These are phyloP conservation scores for Diversispora eburnea DNA, from an alignment of 192 early-diverging fungal species.

Conservation along the genomic window DNA sequence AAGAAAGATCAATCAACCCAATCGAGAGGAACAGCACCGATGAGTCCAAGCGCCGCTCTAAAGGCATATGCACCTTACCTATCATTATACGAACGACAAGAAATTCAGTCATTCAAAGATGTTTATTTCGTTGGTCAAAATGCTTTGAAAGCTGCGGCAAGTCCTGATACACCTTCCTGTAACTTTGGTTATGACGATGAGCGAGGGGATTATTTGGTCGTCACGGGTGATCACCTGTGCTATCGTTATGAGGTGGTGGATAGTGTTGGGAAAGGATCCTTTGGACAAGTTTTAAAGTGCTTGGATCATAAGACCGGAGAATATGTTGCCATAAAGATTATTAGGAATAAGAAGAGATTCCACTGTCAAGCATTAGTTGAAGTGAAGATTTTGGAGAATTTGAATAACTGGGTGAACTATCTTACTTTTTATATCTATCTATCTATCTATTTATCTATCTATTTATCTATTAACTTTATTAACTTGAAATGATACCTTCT, in stretches of 20 bases:
- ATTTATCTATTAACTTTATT: background rate
- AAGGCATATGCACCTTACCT: conserved; percentile 69
- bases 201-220: conserved; percentile 87
- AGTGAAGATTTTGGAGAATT: conserved; percentile 85
- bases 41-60: conserved; percentile 59
- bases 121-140: conserved; percentile 89
- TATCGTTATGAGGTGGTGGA: conserved; percentile 94
- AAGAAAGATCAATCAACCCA: conserved; percentile 8
- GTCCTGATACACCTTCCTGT: conserved; percentile 53
- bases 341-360: conserved; percentile 94
- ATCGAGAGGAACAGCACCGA: conserved; percentile 32
- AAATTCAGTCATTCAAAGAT: conserved; percentile 77
- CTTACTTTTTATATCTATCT: background rate
- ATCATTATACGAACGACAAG: conserved; percentile 80
- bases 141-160: conserved; percentile 54
- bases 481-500: background rate
- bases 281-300: conserved; percentile 93
- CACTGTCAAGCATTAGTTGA: conserved; percentile 93
- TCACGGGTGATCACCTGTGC: conserved; percentile 83
- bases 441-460: background rate
- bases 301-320: conserved; percentile 89
- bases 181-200: conserved; percentile 85
- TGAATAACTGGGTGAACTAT: conserved; percentile 69
- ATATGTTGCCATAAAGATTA: conserved; percentile 89
- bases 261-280: conserved; percentile 82